A percentile compares a stretch with the other conserved stretches of the same genome.
Evolutionary conservation across 2,329 filamentous ascomycete species (phyloP).

Genomic region (Didymella lethalis): DNA sequence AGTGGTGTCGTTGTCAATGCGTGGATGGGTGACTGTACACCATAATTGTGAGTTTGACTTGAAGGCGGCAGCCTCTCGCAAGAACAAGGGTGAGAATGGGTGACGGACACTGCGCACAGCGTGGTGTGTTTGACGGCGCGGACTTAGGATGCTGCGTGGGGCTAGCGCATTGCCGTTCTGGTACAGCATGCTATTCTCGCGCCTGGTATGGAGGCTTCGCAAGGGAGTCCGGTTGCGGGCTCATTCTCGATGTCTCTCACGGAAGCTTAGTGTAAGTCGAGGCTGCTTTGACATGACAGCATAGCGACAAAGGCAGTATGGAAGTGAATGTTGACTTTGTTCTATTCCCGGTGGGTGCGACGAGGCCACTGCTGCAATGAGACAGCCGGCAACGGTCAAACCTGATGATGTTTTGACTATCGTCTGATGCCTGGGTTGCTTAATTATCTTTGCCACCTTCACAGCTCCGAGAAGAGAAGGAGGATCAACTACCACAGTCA

Average conservation of each 20-base stretch:
- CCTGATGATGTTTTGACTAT: not conserved
- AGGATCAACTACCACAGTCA: not conserved
- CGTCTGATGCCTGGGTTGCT: not conserved
- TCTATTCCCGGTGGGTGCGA: not conserved
- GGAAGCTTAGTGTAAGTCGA: not conserved
- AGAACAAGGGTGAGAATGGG: too few relatives aligned
- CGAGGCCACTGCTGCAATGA: conserved; percentile 4
- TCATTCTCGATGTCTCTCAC: too few relatives aligned
- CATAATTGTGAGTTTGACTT: too few relatives aligned
- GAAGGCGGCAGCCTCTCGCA: too few relatives aligned
- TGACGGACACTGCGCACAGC: not conserved
- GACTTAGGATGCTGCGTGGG: conserved; percentile 2
- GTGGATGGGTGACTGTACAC: not conserved
- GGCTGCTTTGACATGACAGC: not conserved
- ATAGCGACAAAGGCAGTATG: not conserved
- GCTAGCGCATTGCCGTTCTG: conserved; percentile 5
- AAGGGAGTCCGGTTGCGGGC: conserved; percentile 1
- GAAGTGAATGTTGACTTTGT: not conserved
- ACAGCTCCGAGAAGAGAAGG: too few relatives aligned
- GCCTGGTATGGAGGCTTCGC: not conserved
- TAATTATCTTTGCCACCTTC: too few relatives aligned
- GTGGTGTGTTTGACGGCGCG: conserved; percentile 4
- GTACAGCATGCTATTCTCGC: not conserved
- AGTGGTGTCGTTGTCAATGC: not conserved
- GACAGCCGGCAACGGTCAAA: conserved; percentile 8